These are phyloP conservation scores for Colletotrichum tanaceti DNA, from an alignment of 2,329 filamentous ascomycete species.

Conservation along the genomic window DNA sequence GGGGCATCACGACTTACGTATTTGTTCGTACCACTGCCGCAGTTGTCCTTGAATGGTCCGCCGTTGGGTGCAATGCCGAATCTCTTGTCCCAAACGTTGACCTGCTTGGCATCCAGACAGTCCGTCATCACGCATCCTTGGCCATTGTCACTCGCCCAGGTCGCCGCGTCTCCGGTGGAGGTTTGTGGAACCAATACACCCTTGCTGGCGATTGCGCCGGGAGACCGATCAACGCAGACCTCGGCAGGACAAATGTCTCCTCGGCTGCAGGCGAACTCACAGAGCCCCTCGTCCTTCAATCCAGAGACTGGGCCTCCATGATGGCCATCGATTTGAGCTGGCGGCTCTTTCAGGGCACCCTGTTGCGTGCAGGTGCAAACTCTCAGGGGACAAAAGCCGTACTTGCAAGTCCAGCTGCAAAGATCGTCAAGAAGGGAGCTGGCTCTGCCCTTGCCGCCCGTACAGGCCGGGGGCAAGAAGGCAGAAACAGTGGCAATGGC, in stretches of 20 bases:
- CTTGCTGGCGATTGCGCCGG: too few species aligned
- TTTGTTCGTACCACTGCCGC: slow-evolving; percentile 15
- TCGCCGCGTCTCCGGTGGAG: background rate
- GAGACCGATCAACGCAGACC: background rate
- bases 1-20: background rate
- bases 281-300: background rate
- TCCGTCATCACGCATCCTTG: slow-evolving; percentile 24
- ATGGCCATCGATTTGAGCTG: background rate
- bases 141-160: slow-evolving; percentile 7
- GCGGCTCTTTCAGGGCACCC: background rate
- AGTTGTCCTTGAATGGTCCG: slow-evolving; percentile 4
- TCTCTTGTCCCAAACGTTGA: background rate
- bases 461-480: too few species aligned
- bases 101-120: background rate
- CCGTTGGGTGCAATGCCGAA: slow-evolving; percentile 13
- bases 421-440: slow-evolving; percentile 38
- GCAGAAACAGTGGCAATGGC: background rate
- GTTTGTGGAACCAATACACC: too few species aligned
- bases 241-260: background rate
- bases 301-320: background rate
- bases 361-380: slow-evolving; percentile 39
- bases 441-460: too few species aligned
- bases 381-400: slow-evolving; percentile 45
- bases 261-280: background rate
- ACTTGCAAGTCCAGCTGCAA: slow-evolving; percentile 48